Conservation (phyloP, 1,284 basidiomycete genomes). For the Kwoniella shivajii region DNA sequence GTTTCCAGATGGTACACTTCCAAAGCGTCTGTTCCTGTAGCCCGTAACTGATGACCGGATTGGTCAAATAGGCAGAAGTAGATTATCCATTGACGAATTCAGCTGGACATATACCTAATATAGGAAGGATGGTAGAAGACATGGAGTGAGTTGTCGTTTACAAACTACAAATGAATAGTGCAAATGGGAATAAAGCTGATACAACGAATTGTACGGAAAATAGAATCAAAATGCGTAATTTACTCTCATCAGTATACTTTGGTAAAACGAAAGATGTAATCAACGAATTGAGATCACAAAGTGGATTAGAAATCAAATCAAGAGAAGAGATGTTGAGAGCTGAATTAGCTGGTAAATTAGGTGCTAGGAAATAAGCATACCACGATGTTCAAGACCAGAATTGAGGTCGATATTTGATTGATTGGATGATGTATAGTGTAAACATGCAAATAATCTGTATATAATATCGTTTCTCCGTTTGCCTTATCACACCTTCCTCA, state of each 20-base stretch:
- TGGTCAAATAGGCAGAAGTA: constrained; percentile 78
- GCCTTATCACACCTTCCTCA: no score
- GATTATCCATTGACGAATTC: constrained; percentile 77
- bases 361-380: constrained; percentile 31
- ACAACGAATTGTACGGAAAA: background rate
- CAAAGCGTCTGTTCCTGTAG: no score
- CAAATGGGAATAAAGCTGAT: no score
- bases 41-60: no score
- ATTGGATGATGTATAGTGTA: no score
- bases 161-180: no score
- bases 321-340: constrained; percentile 85
- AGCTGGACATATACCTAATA: constrained; percentile 85
- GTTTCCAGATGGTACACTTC: no score
- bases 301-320: constrained; percentile 79
- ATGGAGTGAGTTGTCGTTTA: constrained; percentile 66
- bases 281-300: constrained; percentile 82
- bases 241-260: constrained; percentile 96
- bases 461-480: no score
- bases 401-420: no score
- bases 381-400: background rate
- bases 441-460: no score
- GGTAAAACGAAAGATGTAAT: constrained; percentile 96
- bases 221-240: constrained; percentile 89
- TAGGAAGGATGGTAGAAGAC: constrained; percentile 93
- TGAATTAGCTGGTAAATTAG: constrained; percentile 74